These are phyloP conservation scores for Cryoendolithus antarcticus DNA, from an alignment of 2,329 filamentous ascomycete genomes.

Conservation along the genomic window DNA sequence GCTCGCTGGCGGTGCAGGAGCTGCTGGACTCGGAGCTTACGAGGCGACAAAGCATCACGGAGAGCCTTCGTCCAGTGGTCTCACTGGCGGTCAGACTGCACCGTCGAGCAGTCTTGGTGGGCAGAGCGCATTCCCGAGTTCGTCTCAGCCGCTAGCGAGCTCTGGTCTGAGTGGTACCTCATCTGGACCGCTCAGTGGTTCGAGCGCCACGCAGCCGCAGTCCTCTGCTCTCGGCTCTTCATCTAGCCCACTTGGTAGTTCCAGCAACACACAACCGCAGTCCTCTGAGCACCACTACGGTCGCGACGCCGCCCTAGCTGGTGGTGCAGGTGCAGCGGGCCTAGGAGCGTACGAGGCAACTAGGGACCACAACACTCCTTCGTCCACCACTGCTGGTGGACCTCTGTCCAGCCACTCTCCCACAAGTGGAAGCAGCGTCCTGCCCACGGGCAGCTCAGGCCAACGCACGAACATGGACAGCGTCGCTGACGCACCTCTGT, in stretches of 20 bases:
- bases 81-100: too few relatives aligned
- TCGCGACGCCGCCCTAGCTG: constrained; percentile 22
- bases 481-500: neutral
- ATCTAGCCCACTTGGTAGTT: neutral
- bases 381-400: neutral
- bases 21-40: constrained; percentile 11
- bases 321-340: constrained; percentile 19
- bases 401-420: too few relatives aligned
- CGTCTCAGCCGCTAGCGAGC: too few relatives aligned
- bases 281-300: constrained; percentile 16
- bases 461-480: neutral
- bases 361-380: constrained; percentile 15
- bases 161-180: too few relatives aligned
- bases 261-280: neutral
- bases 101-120: too few relatives aligned
- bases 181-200: too few relatives aligned
- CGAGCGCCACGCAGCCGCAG: too few relatives aligned
- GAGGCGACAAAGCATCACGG: constrained; percentile 7
- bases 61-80: neutral
- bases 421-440: constrained; percentile 1
- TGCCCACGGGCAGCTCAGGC: neutral
- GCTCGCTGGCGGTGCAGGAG: constrained; percentile 20
- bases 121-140: too few relatives aligned
- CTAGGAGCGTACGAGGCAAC: constrained; percentile 8
- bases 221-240: too few relatives aligned